These are phyloP conservation scores for Mortierella sp. DNA, from an alignment of 371 early-diverging fungal species.

Conservation along the genomic window DNA sequence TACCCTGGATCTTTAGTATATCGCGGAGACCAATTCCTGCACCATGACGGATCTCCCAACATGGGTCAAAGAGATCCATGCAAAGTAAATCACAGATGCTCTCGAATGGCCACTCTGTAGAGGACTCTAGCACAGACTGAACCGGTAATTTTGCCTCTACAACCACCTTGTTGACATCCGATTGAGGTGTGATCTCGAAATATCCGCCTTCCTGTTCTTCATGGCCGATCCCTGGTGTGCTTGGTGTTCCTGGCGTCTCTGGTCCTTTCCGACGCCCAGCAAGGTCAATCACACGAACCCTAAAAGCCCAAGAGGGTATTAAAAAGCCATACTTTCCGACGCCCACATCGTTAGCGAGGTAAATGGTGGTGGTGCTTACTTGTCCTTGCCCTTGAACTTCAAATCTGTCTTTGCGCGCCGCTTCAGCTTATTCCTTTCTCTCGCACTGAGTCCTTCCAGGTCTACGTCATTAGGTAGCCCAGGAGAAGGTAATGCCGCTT, in stretches of 20 bases:
- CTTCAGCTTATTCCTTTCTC: conserved; percentile 90
- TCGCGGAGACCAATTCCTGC: conserved; percentile 95
- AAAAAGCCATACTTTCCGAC: too few species aligned
- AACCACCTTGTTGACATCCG: conserved; percentile 76
- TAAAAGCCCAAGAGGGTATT: conserved; percentile 3
- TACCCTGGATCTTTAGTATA: conserved; percentile 87
- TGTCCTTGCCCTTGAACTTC: conserved; percentile 81
- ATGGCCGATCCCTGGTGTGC: conserved; percentile 60
- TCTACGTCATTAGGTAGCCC: conserved; percentile 58
- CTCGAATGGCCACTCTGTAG: conserved; percentile 91
- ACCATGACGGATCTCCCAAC: conserved; percentile 97
- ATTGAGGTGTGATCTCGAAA: conserved; percentile 76
- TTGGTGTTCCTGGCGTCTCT: conserved; percentile 55
- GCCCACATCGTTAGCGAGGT: too few species aligned
- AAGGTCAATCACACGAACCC: conserved; percentile 56
- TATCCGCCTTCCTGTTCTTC: conserved; percentile 57
- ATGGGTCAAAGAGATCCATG: conserved; percentile 89
- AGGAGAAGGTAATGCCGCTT: conserved; percentile 47
- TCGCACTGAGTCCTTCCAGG: conserved; percentile 88
- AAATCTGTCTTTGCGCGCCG: conserved; percentile 86
- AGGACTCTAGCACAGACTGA: conserved; percentile 57
- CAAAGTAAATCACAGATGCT: conserved; percentile 89
- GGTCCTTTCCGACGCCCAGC: conserved; percentile 43
- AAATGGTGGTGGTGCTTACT: conserved; percentile 59
- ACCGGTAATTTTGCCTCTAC: conserved; percentile 74